Percentiles rank a stretch among this genome's conserved stretches.
Evolutionary conservation across 108 stramenopile species (phyloP).

Genomic region (Cylindrotheca fusiformis): DNA sequence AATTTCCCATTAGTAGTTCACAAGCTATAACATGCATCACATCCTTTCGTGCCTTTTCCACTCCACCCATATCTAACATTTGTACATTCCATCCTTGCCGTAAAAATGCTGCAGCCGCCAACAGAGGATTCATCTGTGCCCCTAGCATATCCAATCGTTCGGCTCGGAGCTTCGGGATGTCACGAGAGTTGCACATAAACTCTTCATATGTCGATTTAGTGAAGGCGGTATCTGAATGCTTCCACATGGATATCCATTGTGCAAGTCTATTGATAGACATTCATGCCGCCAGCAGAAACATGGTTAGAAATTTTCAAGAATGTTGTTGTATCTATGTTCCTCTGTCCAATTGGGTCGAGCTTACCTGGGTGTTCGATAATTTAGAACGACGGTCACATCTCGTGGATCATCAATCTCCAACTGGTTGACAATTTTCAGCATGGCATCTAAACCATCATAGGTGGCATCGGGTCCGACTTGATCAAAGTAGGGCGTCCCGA

Average conservation of each 20-base stretch:
- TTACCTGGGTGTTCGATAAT: conserved; percentile 33
- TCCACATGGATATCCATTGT: conserved; percentile 26
- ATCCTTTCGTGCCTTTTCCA: conserved; percentile 11
- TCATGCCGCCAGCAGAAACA: no score
- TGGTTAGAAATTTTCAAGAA: no score
- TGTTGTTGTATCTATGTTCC: no score
- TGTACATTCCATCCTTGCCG: conserved; percentile 20
- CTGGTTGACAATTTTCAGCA: conserved; percentile 13
- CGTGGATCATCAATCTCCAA: conserved; percentile 4
- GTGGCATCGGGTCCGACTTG: conserved; percentile 13
- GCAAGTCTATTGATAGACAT: no score
- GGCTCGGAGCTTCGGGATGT: neutral
- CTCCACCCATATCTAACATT: conserved; percentile 36
- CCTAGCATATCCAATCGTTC: conserved; percentile 8
- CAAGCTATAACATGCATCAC: conserved; percentile 28
- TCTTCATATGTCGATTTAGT: neutral
- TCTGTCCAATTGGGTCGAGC: no score
- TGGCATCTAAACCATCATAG: conserved; percentile 13
- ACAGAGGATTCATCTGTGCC: conserved; percentile 27
- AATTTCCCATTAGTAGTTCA: conserved; percentile 16
- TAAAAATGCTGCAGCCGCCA: conserved; percentile 13
- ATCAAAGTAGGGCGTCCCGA: conserved; percentile 29
- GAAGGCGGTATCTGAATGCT: neutral
- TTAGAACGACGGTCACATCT: conserved; percentile 27
- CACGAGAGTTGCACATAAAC: neutral